phyloP scores from a whole-genome alignment of 2,329 filamentous ascomycete genomes.

The Fusarium nematophilum region DNA sequence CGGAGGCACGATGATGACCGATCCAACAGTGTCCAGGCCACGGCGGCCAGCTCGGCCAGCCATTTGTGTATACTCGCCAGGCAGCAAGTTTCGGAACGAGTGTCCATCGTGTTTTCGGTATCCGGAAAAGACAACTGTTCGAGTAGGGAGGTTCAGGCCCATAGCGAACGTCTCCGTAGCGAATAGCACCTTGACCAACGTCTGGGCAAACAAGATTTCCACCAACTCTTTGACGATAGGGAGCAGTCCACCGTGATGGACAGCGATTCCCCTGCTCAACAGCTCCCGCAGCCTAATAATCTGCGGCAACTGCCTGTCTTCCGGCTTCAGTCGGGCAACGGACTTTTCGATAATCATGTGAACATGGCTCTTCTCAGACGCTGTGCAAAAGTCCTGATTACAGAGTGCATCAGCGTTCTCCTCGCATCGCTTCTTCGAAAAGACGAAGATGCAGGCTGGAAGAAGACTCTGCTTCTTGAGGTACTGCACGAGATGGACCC shows the following conservation, averaged over 20 bases:
- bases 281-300: conserved; percentile 89
- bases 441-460: conserved; percentile 96
- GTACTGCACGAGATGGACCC: conserved; percentile 95
- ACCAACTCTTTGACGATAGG: conserved; percentile 99
- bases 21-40: conserved; percentile 92
- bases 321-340: conserved; percentile 87
- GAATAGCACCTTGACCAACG: conserved; percentile 95
- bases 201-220: conserved; percentile 94
- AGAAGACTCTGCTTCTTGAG: conserved; percentile 87
- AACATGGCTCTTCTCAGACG: conserved; percentile 93
- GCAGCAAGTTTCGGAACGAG: conserved; percentile 87
- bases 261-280: conserved; percentile 88
- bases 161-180: conserved; percentile 99
- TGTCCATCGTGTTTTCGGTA: conserved; percentile 97
- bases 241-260: conserved; percentile 93
- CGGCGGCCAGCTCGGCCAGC: conserved; percentile 92
- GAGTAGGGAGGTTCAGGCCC: conserved; percentile 94
- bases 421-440: conserved; percentile 97
- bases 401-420: conserved; percentile 96
- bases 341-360: conserved; percentile 99
- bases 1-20: conserved; percentile 91
- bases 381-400: conserved; percentile 94
- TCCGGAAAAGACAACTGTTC: conserved; percentile 97
- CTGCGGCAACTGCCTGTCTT: conserved; percentile 91
- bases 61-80: conserved; percentile 99